phyloP scores from a whole-genome alignment of 176 grass and related monocot genomes.

The Eleusine coracana region DNA sequence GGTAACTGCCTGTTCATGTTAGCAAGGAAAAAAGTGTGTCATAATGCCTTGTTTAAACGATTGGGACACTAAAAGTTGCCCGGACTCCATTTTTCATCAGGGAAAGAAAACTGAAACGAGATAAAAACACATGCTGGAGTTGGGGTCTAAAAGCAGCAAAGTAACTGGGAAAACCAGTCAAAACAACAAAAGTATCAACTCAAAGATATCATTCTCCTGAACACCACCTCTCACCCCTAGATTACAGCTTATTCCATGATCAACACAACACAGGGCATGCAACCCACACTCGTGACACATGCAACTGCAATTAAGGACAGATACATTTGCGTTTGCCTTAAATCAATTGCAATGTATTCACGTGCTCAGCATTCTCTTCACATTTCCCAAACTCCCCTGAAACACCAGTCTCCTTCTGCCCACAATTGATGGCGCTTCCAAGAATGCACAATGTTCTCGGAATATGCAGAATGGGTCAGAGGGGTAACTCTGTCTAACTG shows the following conservation, averaged over 20 bases:
- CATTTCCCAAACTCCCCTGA: neutral
- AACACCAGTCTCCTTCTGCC: neutral
- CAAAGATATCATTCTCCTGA: neutral
- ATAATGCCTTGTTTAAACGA: neutral
- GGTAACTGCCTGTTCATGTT: constrained; percentile 59
- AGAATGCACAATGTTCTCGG: neutral
- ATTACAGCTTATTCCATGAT: neutral
- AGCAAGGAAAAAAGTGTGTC: neutral
- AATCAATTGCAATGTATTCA: neutral
- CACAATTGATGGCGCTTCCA: neutral
- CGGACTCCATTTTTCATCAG: neutral
- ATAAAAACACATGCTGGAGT: neutral
- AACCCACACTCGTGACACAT: neutral
- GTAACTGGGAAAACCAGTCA: neutral
- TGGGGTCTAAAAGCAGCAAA: neutral
- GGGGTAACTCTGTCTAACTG: neutral
- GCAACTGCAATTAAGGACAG: neutral
- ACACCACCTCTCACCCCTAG: neutral
- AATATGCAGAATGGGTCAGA: neutral
- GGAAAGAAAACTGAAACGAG: neutral
- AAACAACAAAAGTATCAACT: neutral
- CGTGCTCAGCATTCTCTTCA: neutral
- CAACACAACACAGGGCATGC: neutral
- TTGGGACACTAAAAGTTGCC: neutral
- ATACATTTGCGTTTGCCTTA: neutral